phyloP scores from a whole-genome alignment of 495 filamentous ascomycete genomes.

The Penicillium ochrochloron region DNA sequence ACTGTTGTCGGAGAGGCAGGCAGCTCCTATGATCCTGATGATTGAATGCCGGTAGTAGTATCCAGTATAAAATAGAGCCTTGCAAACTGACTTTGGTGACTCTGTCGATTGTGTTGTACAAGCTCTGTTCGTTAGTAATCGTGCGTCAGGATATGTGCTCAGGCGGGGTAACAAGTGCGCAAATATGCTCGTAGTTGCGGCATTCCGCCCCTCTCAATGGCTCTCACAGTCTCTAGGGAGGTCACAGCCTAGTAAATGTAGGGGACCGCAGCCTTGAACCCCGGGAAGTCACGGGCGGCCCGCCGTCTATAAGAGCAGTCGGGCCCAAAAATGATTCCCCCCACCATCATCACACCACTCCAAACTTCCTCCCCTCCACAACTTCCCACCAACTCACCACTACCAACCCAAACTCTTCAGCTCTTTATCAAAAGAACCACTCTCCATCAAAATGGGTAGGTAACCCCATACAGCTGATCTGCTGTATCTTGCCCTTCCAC shows the following conservation, averaged over 20 bases:
- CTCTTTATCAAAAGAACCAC: background rate
- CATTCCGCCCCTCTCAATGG: conserved; percentile 10
- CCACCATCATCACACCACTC: conserved; percentile 1
- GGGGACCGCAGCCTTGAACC: background rate
- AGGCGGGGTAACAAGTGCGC: conserved; percentile 33
- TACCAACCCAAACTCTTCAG: background rate
- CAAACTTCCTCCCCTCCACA: conserved; percentile 8
- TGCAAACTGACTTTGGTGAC: background rate
- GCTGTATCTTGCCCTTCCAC: background rate
- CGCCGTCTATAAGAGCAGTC: conserved; percentile 25
- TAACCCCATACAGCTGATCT: background rate
- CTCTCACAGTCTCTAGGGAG: background rate
- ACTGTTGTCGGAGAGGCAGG: background rate
- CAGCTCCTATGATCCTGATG: background rate
- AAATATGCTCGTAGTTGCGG: conserved; percentile 33
- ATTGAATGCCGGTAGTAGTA: background rate
- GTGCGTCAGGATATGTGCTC: conserved; percentile 32
- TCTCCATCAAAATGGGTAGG: conserved; percentile 35
- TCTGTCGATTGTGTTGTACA: background rate
- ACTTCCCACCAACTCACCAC: conserved; percentile 11
- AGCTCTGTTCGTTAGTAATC: background rate
- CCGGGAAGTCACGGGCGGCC: conserved; percentile 32
- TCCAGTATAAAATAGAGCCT: background rate
- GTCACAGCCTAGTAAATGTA: background rate
- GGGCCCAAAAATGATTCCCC: background rate